phyloP scores from a whole-genome alignment of 2,329 filamentous ascomycete genomes.

The Hymenoscyphus linearis region DNA sequence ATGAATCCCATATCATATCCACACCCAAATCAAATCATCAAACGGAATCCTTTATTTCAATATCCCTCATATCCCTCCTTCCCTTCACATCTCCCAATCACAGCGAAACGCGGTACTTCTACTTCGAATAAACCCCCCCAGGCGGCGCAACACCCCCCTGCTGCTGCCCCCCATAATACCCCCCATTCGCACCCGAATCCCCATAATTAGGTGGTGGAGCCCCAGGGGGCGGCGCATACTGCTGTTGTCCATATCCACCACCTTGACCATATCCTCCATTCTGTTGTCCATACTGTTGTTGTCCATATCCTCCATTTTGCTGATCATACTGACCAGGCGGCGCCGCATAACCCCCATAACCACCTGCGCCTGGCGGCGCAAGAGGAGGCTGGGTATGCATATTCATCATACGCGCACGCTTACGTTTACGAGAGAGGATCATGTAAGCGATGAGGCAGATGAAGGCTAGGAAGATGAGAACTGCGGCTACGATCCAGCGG shows the following conservation, averaged over 20 bases:
- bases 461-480: constrained; percentile 19
- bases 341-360: constrained; percentile 7
- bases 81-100: neutral
- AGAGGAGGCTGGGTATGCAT: neutral
- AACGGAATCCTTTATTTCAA: no score
- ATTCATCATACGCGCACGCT: neutral
- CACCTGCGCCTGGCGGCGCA: constrained; percentile 1
- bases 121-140: constrained; percentile 11
- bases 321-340: neutral
- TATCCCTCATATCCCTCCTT: no score
- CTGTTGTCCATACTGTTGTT: neutral
- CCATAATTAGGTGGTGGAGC: constrained; percentile 11
- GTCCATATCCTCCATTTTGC: neutral
- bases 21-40: no score
- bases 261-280: constrained; percentile 5
- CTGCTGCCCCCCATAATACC: constrained; percentile 14
- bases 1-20: no score
- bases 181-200: constrained; percentile 7
- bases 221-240: constrained; percentile 11
- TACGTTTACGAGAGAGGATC: neutral
- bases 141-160: constrained; percentile 18
- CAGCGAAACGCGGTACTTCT: neutral
- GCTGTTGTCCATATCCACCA: neutral
- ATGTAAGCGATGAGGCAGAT: constrained; percentile 11
- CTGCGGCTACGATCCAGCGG: constrained; percentile 20